phyloP scores from a whole-genome alignment of 352 stramenopile genomes.

The Globisporangium acanthophoron region DNA sequence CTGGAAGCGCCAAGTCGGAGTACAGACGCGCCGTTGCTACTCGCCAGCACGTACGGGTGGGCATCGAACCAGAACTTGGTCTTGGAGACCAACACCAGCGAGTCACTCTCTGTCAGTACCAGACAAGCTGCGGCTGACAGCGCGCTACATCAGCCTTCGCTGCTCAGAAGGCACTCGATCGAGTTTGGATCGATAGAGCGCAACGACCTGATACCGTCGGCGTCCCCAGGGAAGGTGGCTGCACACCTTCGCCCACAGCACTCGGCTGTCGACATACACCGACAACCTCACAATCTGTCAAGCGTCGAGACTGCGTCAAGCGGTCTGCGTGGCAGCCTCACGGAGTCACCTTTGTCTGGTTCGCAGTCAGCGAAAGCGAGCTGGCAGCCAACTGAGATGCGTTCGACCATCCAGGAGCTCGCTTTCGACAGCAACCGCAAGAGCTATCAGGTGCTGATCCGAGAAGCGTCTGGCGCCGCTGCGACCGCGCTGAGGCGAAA shows the following conservation, averaged over 20 bases:
- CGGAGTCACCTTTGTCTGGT: too few relatives aligned
- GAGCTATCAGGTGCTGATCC: slow-evolving; percentile 10
- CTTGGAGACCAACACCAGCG: background rate
- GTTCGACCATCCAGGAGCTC: slow-evolving; percentile 9
- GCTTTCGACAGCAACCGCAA: slow-evolving; percentile 6
- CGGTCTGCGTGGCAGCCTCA: too few relatives aligned
- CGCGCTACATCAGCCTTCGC: background rate
- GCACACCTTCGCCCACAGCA: slow-evolving; percentile 4
- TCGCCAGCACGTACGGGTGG: background rate
- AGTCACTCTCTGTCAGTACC: background rate
- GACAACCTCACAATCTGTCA: background rate
- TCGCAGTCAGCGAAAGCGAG: background rate
- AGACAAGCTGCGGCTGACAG: background rate
- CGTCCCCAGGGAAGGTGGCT: background rate
- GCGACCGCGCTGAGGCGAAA: background rate
- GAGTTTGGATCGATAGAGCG: slow-evolving; percentile 1
- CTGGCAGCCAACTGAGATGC: background rate
- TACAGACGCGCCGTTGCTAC: background rate
- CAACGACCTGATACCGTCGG: background rate
- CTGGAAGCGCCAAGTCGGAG: background rate
- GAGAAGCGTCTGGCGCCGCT: slow-evolving; percentile 6
- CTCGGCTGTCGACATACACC: slow-evolving; percentile 4
- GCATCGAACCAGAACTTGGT: background rate
- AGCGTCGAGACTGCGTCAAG: background rate
- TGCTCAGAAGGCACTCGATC: slow-evolving; percentile 7